Evolutionary conservation across 371 early-diverging fungal genomes (phyloP).

Genomic region (Basidiobolus meristosporus): DNA sequence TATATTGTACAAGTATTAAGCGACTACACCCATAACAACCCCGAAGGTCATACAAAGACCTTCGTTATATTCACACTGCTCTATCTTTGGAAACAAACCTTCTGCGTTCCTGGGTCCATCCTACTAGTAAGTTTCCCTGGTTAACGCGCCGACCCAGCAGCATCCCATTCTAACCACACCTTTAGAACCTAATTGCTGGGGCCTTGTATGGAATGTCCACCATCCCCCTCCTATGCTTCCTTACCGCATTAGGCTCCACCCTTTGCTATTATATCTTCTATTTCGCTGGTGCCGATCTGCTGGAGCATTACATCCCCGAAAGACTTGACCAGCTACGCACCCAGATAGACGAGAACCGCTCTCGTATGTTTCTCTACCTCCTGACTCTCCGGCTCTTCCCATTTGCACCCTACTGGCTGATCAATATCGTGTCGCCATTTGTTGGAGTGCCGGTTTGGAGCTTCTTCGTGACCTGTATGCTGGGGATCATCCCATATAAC

Average conservation of each 20-base stretch:
- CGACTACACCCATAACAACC: background rate
- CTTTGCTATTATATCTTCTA: background rate
- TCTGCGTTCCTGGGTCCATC: background rate
- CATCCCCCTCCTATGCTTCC: background rate
- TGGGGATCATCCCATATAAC: too few species aligned
- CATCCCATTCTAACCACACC: background rate
- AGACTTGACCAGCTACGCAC: background rate
- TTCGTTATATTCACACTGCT: background rate
- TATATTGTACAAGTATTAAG: background rate
- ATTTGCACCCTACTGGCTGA: background rate
- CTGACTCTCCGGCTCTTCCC: background rate
- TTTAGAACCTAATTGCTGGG: background rate
- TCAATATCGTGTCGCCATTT: background rate
- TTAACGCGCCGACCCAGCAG: background rate
- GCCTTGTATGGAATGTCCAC: background rate
- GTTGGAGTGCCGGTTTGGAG: background rate
- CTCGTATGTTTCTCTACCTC: background rate
- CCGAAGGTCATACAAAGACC: background rate
- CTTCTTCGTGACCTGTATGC: too few species aligned
- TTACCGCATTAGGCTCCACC: background rate
- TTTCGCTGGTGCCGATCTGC: background rate
- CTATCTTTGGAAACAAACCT: background rate
- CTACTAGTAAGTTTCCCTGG: background rate
- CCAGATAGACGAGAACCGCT: background rate
- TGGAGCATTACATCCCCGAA: background rate